Base-by-base conservation (phyloP, 2,329 filamentous ascomycete species). In the Torrubiella hemipterigena region DNA sequence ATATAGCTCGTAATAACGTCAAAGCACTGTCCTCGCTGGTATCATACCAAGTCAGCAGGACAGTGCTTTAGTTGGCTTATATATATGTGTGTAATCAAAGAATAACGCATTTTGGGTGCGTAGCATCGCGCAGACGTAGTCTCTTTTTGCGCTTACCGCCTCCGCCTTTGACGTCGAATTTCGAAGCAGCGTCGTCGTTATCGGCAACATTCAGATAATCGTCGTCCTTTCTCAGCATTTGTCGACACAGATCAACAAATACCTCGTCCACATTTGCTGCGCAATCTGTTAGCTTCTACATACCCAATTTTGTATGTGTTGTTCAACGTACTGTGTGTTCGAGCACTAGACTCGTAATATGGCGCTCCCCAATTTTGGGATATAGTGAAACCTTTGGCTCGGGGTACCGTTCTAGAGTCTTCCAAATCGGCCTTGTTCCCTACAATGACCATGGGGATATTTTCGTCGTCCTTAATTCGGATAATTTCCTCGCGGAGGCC, bases 391-490 rank as follows among this genome's bases (percentile, higher is more conserved):
- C 83, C 86, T 44, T 77, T 77, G 38, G 81, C 78, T 31, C 84
- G 73, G 10, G 80, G 75, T 7, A 94, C 81, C 14, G 71, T 73
- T 18, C 85, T 76, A 51, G 87, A 81, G 50, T 93, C 85, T 56
- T 91, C 84, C 26, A 94, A 67, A 49, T 94, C 85, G 37, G 80
- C 81, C 58, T 93, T 93, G 65, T 93, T 94, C 39, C 85, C 85
- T 28, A 93, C 85, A 38, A 94, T 83, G 30, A 94, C 85, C 50
- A 94, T 82, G 15, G 83, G 83, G 4, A 89, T 74, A 39, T 77
- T 79, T 33, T 85, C 80, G 55, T 89, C 82, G 52, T 87, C 81
- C 59, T 93, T 93, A 58, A 93, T 89, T 37, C 84, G 82, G 38
- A 86, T 79, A 40, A 94, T 93, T 56, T 93, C 84, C 48, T 93